phyloP scores from a whole-genome alignment of 768 basidiomycete genomes.

The Collybia sordida region DNA sequence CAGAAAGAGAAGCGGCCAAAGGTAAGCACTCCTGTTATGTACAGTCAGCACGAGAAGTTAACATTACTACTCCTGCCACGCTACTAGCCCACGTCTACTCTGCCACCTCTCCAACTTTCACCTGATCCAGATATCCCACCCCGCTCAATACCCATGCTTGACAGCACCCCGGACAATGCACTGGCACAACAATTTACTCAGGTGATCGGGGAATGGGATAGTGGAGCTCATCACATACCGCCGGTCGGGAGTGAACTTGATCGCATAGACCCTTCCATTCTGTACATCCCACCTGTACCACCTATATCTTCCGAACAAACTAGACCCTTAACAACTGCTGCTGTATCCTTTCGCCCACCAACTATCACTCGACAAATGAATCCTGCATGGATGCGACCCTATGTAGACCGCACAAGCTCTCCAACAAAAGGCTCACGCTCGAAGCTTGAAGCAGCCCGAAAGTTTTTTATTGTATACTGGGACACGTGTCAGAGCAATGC shows the following conservation, averaged over 20 bases:
- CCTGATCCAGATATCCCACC: neutral
- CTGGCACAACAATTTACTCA: neutral
- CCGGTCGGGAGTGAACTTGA: neutral
- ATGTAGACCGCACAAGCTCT: neutral
- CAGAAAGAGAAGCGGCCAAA: neutral
- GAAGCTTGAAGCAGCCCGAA: neutral
- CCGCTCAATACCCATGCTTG: neutral
- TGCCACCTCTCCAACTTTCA: neutral
- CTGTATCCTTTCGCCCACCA: neutral
- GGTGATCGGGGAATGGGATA: neutral
- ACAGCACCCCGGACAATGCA: neutral
- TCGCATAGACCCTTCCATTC: neutral
- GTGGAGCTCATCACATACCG: neutral
- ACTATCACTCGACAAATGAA: neutral
- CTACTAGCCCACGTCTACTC: neutral
- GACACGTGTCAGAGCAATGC: neutral
- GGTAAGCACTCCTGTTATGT: neutral
- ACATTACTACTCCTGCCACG: neutral
- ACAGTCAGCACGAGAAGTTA: neutral
- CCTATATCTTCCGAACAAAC: neutral
- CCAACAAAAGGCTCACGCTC: neutral
- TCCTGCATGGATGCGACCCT: neutral
- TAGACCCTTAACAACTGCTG: neutral
- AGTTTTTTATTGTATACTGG: neutral
- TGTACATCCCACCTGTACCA: neutral